Conservation (phyloP, 2,329 filamentous ascomycete species). For the Colletotrichum eleusines region DNA sequence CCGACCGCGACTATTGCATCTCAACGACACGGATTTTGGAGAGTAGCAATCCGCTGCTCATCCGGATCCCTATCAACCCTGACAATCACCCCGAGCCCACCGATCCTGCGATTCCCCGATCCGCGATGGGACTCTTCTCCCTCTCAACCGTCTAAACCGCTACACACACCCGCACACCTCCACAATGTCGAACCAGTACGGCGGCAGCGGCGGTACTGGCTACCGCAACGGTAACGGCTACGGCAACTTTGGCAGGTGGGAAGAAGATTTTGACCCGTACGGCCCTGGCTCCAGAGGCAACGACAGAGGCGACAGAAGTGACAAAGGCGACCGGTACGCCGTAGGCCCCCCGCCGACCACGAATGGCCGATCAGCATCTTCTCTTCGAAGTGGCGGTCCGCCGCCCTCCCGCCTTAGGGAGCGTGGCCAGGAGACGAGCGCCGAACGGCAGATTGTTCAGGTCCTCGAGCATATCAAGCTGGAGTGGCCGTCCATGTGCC, state of each 20-base stretch:
- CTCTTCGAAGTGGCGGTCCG: slow-evolving; percentile 48
- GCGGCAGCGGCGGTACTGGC: slow-evolving; percentile 47
- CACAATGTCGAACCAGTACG: slow-evolving; percentile 43
- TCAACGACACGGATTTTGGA: neutral
- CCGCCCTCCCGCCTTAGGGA: slow-evolving; percentile 44
- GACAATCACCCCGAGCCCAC: neutral
- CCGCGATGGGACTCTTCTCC: slow-evolving; percentile 37
- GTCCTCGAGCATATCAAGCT: slow-evolving; percentile 86
- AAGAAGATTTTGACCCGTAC: slow-evolving; percentile 65
- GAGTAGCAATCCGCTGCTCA: neutral
- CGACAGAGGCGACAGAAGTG: slow-evolving; percentile 52
- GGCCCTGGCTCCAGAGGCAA: slow-evolving; percentile 56
- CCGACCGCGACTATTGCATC: neutral
- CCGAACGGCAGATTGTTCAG: slow-evolving; percentile 68
- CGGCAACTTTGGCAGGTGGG: slow-evolving; percentile 54
- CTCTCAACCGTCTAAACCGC: slow-evolving; percentile 32
- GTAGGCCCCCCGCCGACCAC: slow-evolving; percentile 49
- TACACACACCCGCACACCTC: slow-evolving; percentile 11
- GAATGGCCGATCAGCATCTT: slow-evolving; percentile 45
- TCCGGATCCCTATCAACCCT: neutral
- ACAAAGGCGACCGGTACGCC: slow-evolving; percentile 57
- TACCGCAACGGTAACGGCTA: slow-evolving; percentile 59
- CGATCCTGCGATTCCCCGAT: neutral
- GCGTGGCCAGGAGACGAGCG: slow-evolving; percentile 59
- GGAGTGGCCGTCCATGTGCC: slow-evolving; percentile 93